Base-by-base conservation (phyloP, 768 basidiomycete species). In the Antrodiella citrinella region DNA sequence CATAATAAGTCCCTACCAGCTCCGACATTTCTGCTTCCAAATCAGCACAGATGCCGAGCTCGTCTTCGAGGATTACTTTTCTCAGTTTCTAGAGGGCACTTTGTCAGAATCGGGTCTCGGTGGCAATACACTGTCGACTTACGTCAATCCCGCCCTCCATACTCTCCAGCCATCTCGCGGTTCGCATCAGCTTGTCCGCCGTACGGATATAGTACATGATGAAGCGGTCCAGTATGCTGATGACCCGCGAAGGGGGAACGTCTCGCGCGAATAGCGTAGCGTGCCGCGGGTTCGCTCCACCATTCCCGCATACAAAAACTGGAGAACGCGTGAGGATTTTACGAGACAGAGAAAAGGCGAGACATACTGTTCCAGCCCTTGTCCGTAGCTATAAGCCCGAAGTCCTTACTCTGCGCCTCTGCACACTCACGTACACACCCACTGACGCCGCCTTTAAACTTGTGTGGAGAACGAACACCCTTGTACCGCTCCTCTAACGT, bases 391-490 rank as follows among this genome's bases (percentile, higher is more conserved):
- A 87, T 87, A 35, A 86, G 65, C 11, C 85, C 85, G 56, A 87
- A 89, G 62, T 87, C 84, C 59, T 79, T 84, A 11, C 69, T 69
- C 57, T 89, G 86, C 2, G 86, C 85, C 63, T 87, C 86, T 0
- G 85, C 86, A 52, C 86, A 89, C 60, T 87, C 86, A 15, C 85
- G 74, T 0, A 84, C 73, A 58, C 85, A 87, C 18, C 85, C 85
- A 19, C 77, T 80, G 3, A 89, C 82, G 10, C 86, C 86, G 21
- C 84, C 85, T 64, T 87, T 86, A 61, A 87, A 67, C 62, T 86
- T 86, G 63, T 84, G 82, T n/a, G 82, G 83, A 3, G 75, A 73
- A 9, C 81, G 71, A 41, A 87, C 74, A 15, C 85, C 83, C 49
- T 79, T 77, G 62, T 87, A 87, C 4, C 86, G 73, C 50, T 85